Evolutionary conservation across 2,329 filamentous ascomycete genomes (phyloP).

Genomic region (Exophiala oligosperma): DNA sequence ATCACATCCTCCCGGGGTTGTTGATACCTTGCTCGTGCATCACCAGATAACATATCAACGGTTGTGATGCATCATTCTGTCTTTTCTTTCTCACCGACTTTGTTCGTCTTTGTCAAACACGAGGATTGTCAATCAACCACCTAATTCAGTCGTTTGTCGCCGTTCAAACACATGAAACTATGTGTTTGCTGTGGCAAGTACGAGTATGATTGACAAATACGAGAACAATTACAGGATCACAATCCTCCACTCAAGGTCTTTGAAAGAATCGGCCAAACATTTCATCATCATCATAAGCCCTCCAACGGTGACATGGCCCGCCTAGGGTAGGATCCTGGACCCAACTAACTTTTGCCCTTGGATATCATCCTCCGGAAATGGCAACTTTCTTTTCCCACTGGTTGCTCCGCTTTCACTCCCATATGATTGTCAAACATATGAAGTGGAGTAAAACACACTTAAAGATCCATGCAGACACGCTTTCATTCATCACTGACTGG

Average conservation of each 20-base stretch:
- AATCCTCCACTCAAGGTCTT: background rate
- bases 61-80: background rate
- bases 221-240: background rate
- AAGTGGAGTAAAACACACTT: conserved; percentile 2
- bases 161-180: too few species aligned
- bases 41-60: background rate
- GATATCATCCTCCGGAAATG: conserved; percentile 17
- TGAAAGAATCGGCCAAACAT: background rate
- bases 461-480: conserved; percentile 1
- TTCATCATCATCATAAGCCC: conserved; percentile 5
- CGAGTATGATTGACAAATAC: background rate
- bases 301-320: conserved; percentile 10
- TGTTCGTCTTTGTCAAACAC: background rate
- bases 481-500: background rate
- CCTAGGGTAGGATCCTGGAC: conserved; percentile 10
- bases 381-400: conserved; percentile 14
- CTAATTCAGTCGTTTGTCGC: too few species aligned
- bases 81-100: conserved; percentile 18
- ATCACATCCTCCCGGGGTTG: conserved; percentile 21
- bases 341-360: conserved; percentile 3
- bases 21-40: conserved; percentile 1
- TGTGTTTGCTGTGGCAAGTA: background rate
- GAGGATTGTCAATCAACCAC: background rate
- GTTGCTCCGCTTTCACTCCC: background rate
- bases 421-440: background rate